Evolutionary conservation across 345 rosid genomes (phyloP), one percentile per base, ranked within the genome.

Genomic region (Geranium brycei): DNA sequence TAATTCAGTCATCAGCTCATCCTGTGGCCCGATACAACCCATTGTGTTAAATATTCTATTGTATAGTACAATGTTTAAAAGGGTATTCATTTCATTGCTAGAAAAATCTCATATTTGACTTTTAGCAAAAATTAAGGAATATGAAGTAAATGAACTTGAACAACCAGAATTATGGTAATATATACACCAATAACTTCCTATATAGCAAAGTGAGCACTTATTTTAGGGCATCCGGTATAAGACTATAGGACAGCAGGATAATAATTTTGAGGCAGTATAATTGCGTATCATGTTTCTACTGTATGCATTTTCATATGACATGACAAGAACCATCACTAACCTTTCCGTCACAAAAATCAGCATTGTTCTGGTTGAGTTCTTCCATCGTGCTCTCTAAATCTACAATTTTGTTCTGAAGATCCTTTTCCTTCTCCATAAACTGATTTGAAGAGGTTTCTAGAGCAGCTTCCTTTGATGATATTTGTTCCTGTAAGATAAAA

Each of bases 391-490:
- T 61, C 62, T 83, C 85, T 63, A 89, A 64, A 69, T 84, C 95
- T 16, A 79, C 77, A 40, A 87, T 86, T 74, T 62, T 78, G 69
- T 58, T 76, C 32, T 57, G 66, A 63, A 86, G 83, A 66, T 79
- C 81, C 41, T 58, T 78, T 76, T 87, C 95, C 74, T 82, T 92
- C 70, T 77, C 80, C 23, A 75, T 31, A 72, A 92, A 86, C 40
- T 77, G 70, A 71, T 66, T 72, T 47, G 78, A 72, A 4, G 86
- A 83, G 57, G 77, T 77, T 76, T 82, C 93, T 19, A 87, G 31
- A 61, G 79, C 83, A 68, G 73, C 74, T 72, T 87, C 89, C 76
- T 86, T 89, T 16, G 66, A 60, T 66, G 78, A 84, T 60, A 89
- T 80, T 66, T 82, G 86, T 68, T 72, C 88, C 95, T 89, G 79